Conservation (phyloP, 1,284 basidiomycete genomes). For the Pseudozyma thailandica region DNA sequence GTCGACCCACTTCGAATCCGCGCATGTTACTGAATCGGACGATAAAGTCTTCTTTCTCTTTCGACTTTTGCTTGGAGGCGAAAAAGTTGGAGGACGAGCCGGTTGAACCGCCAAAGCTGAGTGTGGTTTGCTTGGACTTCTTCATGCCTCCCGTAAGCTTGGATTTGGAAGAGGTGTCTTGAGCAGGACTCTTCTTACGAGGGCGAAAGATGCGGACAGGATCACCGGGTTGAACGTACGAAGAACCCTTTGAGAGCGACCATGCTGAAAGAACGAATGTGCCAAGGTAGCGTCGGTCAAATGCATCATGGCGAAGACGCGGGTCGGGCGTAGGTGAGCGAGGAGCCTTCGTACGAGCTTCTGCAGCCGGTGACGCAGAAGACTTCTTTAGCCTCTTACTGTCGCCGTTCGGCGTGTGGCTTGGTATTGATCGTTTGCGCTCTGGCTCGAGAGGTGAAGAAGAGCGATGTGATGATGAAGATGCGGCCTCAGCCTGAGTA, state of each 20-base stretch:
- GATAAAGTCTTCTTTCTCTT: conserved; percentile 60
- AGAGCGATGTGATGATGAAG: neutral
- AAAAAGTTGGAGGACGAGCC: conserved; percentile 8
- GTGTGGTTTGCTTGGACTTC: conserved; percentile 53
- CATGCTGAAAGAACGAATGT: conserved; percentile 64
- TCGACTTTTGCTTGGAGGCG: conserved; percentile 34
- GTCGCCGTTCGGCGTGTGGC: neutral
- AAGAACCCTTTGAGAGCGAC: conserved; percentile 61
- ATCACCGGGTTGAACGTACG: conserved; percentile 60
- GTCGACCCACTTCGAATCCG: conserved; percentile 63
- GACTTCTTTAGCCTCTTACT: conserved; percentile 14
- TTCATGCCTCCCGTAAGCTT: conserved; percentile 24
- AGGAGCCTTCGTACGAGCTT: neutral
- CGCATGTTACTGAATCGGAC: conserved; percentile 64
- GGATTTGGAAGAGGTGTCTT: conserved; percentile 13
- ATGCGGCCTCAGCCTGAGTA: neutral
- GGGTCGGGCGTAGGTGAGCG: conserved; percentile 41
- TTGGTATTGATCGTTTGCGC: conserved; percentile 4
- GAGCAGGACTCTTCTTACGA: conserved; percentile 35
- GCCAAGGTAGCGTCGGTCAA: conserved; percentile 57
- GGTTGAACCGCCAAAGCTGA: conserved; percentile 41
- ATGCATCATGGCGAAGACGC: conserved; percentile 41
- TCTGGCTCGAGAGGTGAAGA: neutral
- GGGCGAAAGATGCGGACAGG: conserved; percentile 56
- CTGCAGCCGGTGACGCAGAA: conserved; percentile 10